Base-by-base conservation (phyloP, 2,329 filamentous ascomycete genomes). In the Fusarium oligoseptatum region DNA sequence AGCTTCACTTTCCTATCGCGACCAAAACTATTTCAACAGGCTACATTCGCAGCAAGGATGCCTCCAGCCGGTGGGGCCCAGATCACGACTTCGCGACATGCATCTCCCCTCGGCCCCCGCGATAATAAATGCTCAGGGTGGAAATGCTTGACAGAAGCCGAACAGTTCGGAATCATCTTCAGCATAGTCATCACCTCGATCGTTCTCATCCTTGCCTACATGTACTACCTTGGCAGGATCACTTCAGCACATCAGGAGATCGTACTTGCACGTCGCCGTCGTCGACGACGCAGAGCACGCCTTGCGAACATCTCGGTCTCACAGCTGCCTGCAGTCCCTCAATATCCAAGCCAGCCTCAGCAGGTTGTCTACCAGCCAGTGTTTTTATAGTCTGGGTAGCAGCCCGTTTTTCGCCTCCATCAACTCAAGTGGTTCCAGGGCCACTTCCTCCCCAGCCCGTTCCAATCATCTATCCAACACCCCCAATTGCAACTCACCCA, bases 141-240 rank as follows among this genome's bases (percentile, higher is more conserved):
- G 84, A 67, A 77, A 48, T 87, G 85, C 67, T 77, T 86, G n/a
- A 84, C 76, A 32, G 55, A 72, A 11, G 72, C 80, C 0, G 79
- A 85, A 50, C 79, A 84, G 37, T 82, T 81, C 24, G 85, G 85
- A 3, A 80, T 86, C 34, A 81, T 87, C 17, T 81, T 84, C 67
- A 83, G 81, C 67, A 75, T 81, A 15, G 65, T 82, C 9, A 66
- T 83, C 8, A 73, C 80, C 3, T 71, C 73, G 5, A 67, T 81
- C 14, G 66, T 81, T 11, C 45, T 85, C 3, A 68, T 77, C 0
- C 43, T 84, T 14, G 60, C 80, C 6, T 81, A 81, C 41, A 79
- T 83, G 77, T 86, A 82, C 77, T 83, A 79, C 48, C 64, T 82
- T 5, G 82, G 81, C 2, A 77, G 65, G n/a, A 69, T 74, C 17